A percentile compares a stretch with the other conserved stretches of the same genome.
phyloP scores from a whole-genome alignment of 2,329 filamentous ascomycete genomes.

The Ciborinia camelliae region DNA sequence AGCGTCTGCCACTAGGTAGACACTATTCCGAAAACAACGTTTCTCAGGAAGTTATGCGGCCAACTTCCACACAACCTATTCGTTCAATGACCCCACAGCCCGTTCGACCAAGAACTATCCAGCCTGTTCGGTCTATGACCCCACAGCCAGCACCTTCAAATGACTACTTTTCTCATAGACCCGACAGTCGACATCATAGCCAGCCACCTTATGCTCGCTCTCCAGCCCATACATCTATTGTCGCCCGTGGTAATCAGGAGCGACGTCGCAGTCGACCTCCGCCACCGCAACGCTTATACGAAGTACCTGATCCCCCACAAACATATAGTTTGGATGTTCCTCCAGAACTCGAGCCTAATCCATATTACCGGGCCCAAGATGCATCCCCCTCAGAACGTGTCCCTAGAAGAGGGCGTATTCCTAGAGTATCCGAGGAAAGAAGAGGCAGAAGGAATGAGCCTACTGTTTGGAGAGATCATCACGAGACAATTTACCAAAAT shows the following conservation, averaged over 20 bases:
- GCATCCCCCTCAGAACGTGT: not conserved
- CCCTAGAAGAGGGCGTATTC: not conserved
- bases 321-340: not conserved
- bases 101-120: not conserved
- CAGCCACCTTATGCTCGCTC: not conserved
- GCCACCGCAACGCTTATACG: conserved; percentile 1
- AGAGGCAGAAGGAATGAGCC: conserved; percentile 1
- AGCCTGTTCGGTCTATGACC: not conserved
- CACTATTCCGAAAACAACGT: not conserved
- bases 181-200: conserved; percentile 6
- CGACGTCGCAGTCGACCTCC: not conserved
- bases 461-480: too few relatives aligned
- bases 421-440: not conserved
- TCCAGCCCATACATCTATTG: not conserved
- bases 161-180: not conserved
- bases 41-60: not conserved
- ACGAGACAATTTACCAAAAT: conserved; percentile 2
- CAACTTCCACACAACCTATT: not conserved
- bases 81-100: conserved; percentile 4
- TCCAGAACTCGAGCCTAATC: conserved; percentile 2
- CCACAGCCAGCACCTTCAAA: not conserved
- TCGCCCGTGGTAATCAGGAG: not conserved
- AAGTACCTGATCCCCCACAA: conserved; percentile 5
- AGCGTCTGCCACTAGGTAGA: not conserved
- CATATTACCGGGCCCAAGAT: conserved; percentile 7